These are phyloP conservation scores for Nitzschia palea DNA, from an alignment of 108 stramenopile species.

Conservation along the genomic window DNA sequence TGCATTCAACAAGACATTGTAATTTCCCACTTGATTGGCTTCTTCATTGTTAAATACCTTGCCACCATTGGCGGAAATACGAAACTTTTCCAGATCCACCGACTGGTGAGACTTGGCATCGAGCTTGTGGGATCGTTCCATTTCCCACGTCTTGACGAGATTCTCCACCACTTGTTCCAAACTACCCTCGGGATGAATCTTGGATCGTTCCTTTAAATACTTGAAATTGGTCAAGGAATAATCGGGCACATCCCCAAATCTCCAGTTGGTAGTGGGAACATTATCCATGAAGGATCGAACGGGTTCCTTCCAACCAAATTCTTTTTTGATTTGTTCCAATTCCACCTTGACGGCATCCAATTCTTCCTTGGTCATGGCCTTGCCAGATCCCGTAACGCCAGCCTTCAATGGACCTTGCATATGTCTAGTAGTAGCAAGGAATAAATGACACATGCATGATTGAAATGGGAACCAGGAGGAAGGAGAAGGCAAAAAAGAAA, in stretches of 20 bases:
- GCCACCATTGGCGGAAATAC: slow-evolving; percentile 45
- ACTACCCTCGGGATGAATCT: slow-evolving; percentile 31
- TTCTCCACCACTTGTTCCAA: slow-evolving; percentile 43
- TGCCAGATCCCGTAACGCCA: slow-evolving; percentile 29
- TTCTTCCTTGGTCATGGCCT: slow-evolving; percentile 26
- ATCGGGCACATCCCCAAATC: slow-evolving; percentile 40
- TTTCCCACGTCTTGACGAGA: slow-evolving; percentile 54
- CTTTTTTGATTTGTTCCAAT: slow-evolving; percentile 14
- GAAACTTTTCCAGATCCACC: slow-evolving; percentile 38
- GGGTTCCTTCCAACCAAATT: slow-evolving; percentile 23
- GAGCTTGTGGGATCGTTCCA: slow-evolving; percentile 51
- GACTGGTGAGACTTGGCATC: slow-evolving; percentile 16
- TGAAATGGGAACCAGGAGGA: too few relatives aligned
- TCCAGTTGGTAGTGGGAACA: slow-evolving; percentile 17
- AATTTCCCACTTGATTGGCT: slow-evolving; percentile 48
- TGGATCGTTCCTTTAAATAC: slow-evolving; percentile 33
- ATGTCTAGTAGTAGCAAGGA: too few relatives aligned
- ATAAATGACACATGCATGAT: too few relatives aligned
- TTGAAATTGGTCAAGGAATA: slow-evolving; percentile 39
- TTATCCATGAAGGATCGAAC: slow-evolving; percentile 25
- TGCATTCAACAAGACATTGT: slow-evolving; percentile 45
- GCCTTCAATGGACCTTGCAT: slow-evolving; percentile 26
- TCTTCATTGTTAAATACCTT: slow-evolving; percentile 40
- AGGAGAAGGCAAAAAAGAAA: too few relatives aligned
- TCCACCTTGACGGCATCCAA: slow-evolving; percentile 27